Evolutionary conservation across 164 flowering plant genomes (phyloP).

Genomic region (Magnolia sinica): DNA sequence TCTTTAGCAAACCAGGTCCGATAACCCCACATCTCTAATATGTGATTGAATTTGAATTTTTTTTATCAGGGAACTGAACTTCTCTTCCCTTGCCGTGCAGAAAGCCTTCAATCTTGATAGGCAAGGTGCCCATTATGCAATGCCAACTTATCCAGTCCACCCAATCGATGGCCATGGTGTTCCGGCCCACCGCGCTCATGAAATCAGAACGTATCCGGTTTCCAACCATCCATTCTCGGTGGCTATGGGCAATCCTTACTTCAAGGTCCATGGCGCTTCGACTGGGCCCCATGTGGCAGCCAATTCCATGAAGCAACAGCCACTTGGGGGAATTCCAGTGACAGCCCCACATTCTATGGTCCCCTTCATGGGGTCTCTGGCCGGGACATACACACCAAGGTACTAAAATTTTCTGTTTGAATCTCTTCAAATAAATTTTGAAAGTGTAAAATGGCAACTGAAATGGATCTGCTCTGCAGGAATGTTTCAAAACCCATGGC

Average conservation of each 20-base stretch:
- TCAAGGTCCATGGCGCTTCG: conserved; percentile 35
- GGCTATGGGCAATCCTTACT: conserved; percentile 38
- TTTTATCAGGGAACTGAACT: not conserved
- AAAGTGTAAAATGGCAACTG: not conserved
- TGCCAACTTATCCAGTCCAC: conserved; percentile 32
- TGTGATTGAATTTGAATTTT: not conserved
- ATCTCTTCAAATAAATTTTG: not conserved
- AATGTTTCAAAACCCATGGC: conserved; percentile 35
- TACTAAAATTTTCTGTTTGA: conserved; percentile 10
- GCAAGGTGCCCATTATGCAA: conserved; percentile 32
- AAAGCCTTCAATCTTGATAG: conserved; percentile 33
- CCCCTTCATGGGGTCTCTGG: conserved; percentile 27
- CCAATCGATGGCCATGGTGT: conserved; percentile 23
- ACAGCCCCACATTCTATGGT: conserved; percentile 25
- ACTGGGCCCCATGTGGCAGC: conserved; percentile 29
- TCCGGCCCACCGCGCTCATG: conserved; percentile 26
- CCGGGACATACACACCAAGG: conserved; percentile 46
- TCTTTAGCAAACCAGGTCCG: conserved; percentile 39
- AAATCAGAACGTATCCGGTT: conserved; percentile 36
- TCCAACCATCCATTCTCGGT: conserved; percentile 35
- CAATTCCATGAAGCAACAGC: conserved; percentile 34
- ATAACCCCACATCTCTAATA: not conserved
- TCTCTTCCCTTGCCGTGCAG: conserved; percentile 14
- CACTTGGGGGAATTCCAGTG: conserved; percentile 46
- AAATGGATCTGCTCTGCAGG: conserved; percentile 27